Evolutionary conservation across 2,329 filamentous ascomycete genomes (phyloP).

Genomic region (Apiospora sp.): DNA sequence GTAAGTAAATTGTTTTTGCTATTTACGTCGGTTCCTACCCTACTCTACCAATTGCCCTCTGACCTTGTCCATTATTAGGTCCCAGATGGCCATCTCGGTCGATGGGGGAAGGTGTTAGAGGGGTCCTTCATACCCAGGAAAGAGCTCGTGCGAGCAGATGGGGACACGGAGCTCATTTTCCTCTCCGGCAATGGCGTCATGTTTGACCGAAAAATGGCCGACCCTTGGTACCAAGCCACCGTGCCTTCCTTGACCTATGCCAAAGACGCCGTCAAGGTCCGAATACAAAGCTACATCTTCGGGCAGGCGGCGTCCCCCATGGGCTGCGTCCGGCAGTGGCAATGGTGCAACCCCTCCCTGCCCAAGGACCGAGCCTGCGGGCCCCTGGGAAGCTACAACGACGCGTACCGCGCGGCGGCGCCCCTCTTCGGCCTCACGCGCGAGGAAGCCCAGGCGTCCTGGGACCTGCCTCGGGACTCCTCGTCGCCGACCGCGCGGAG

Average conservation of each 20-base stretch:
- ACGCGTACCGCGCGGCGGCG: not conserved
- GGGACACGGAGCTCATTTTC: conserved; percentile 26
- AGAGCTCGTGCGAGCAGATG: conserved; percentile 16
- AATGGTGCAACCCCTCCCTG: conserved; percentile 3
- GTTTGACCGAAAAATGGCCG: conserved; percentile 27
- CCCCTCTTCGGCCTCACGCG: not conserved
- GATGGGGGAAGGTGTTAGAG: no score
- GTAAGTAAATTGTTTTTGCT: no score
- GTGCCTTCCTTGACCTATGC: not conserved
- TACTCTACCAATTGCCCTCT: no score
- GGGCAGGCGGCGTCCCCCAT: conserved; percentile 20
- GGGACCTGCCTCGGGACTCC: not conserved
- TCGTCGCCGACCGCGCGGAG: not conserved
- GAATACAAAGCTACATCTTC: no score
- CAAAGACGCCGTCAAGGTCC: not conserved
- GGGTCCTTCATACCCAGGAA: conserved; percentile 22
- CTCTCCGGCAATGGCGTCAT: conserved; percentile 32
- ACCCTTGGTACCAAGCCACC: conserved; percentile 33
- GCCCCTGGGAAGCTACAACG: not conserved
- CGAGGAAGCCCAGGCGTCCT: no score
- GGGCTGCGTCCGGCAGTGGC: conserved; percentile 21
- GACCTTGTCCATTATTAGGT: no score
- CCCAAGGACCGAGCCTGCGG: not conserved
- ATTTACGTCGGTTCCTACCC: no score
- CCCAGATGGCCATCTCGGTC: no score